These are phyloP conservation scores for Eutrema salsugineum DNA, from an alignment of 441 rosid genomes.

Conservation along the genomic window DNA sequence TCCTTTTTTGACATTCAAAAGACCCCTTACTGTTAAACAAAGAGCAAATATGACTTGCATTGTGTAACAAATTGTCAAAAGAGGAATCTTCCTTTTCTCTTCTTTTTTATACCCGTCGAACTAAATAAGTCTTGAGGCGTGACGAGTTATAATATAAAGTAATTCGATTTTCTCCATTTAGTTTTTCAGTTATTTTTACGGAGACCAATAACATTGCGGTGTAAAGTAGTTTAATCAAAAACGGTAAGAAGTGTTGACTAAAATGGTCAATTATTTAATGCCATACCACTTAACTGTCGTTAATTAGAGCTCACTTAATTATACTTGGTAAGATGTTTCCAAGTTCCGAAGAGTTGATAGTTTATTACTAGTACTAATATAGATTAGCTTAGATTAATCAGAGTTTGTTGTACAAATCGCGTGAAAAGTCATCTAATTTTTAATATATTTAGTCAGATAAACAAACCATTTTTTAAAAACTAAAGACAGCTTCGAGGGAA, in stretches of 20 bases:
- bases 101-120: neutral
- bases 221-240: neutral
- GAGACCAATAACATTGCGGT: constrained; percentile 1
- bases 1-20: constrained; percentile 20
- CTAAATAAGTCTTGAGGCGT: constrained; percentile 15
- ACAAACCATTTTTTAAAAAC: neutral
- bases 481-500: constrained; percentile 27
- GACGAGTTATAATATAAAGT: constrained; percentile 17
- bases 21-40: constrained; percentile 7
- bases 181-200: neutral
- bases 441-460: neutral
- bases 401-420: constrained; percentile 6
- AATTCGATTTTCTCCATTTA: neutral
- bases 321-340: neutral
- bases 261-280: constrained; percentile 4
- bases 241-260: constrained; percentile 13
- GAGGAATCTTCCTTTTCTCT: constrained; percentile 19
- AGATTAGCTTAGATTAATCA: neutral
- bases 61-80: constrained; percentile 32
- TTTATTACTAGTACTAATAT: too few species aligned
- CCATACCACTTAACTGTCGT: neutral
- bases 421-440: constrained; percentile 10
- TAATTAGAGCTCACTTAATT: too few species aligned
- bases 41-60: constrained; percentile 14
- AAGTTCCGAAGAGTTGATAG: constrained; percentile 9